Conservation (phyloP, 164 flowering plant genomes). For the Euptelea pleiosperma region DNA sequence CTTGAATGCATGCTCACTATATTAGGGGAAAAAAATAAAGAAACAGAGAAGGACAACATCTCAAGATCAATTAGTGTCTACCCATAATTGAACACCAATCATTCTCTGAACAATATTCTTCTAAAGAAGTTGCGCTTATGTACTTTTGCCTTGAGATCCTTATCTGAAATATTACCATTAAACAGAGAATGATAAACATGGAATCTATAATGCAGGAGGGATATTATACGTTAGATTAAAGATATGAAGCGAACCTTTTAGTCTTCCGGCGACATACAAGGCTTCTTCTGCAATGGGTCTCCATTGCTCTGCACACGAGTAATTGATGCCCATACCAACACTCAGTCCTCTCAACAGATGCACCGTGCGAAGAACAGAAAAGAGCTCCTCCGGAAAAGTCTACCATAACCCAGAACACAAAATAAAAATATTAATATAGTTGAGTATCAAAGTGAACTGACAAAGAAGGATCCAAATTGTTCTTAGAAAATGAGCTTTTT, state of each 20-base stretch:
- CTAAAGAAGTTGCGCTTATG: constrained; percentile 26
- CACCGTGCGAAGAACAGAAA: constrained; percentile 86
- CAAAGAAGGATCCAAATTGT: too few relatives aligned
- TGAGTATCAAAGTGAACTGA: too few relatives aligned
- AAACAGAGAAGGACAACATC: neutral
- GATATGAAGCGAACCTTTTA: constrained; percentile 41
- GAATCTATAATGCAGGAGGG: neutral
- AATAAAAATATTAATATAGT: neutral
- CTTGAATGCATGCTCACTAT: too few relatives aligned
- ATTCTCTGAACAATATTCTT: constrained; percentile 31
- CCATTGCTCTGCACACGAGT: constrained; percentile 92
- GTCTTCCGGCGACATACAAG: constrained; percentile 55
- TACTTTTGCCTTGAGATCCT: constrained; percentile 24
- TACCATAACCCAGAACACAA: constrained; percentile 14
- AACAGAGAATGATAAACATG: neutral
- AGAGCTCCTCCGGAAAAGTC: constrained; percentile 93
- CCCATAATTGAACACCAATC: neutral
- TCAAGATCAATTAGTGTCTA: neutral
- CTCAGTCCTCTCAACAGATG: constrained; percentile 89
- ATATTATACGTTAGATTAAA: neutral
- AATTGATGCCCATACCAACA: constrained; percentile 87
- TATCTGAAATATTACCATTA: constrained; percentile 30
- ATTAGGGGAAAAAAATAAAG: neutral
- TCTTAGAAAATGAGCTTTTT: too few relatives aligned
- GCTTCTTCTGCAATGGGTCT: constrained; percentile 94